Evolutionary conservation across 2,329 filamentous ascomycete genomes (phyloP), one percentile per base, ranked within the genome.

Genomic region (Monosporascus sp.): DNA sequence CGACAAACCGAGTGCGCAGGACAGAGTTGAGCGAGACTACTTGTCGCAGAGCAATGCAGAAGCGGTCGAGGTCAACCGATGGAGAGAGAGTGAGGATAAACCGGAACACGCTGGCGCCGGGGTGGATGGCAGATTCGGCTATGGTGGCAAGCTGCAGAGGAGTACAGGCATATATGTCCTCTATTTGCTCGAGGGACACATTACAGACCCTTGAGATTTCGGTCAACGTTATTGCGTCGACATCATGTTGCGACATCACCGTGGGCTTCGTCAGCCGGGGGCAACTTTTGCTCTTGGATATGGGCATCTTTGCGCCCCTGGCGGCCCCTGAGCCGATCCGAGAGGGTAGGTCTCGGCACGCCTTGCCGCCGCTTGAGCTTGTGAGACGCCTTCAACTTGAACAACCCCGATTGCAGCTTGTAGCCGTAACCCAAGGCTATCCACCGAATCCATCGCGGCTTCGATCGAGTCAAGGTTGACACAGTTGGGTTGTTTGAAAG

Each of bases 151-250:
- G 20, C 25, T 60, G 57, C 8, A 56, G 25, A 17, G 54, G 54
- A 1, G 57, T 60, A n/a, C 57, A 60, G 14, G 25, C 9, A 52
- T 60, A 60, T 7, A 57, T 50, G 36, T 58, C 54, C 18, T 54
- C 52, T 18, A 60, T 55, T 41, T 51, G 24, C 4, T 38, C 47
- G 3, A 43, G 7, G 15, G 46, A 15, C 7, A 57, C 46, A 20
- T 41, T 20, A 39, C 57, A 59, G 15, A 24, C 18, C 41, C 50
- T 41, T n/a, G 57, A 25, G 15, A 59, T 51, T 36, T 56, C 39
- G 18, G 9, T 22, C 4, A 57, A 15, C n/a, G 39, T 52, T 37
- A 17, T 9, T n/a, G 17, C 18, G 44, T 52, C 48, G 37, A 57
- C 37, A 2, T 52, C 50, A 35, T 15, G 8, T n/a, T 43, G 31